These are phyloP conservation scores for Kwoniella bestiolae DNA, from an alignment of 768 basidiomycete genomes.

Conservation along the genomic window DNA sequence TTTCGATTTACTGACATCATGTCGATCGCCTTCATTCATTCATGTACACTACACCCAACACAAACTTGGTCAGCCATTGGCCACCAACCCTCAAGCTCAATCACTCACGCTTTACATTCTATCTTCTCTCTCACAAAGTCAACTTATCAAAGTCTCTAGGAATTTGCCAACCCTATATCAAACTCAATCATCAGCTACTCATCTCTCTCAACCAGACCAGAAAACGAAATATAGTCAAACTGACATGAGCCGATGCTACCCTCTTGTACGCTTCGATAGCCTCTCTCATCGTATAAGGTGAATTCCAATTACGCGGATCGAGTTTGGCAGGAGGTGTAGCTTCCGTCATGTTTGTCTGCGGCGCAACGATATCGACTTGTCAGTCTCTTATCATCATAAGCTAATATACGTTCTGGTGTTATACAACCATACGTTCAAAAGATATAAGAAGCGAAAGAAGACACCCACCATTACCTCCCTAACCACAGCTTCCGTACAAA, in stretches of 20 bases:
- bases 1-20: too few relatives aligned
- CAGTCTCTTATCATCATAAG: too few relatives aligned
- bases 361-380: neutral
- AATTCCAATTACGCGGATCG: slow-evolving; percentile 32
- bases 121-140: neutral
- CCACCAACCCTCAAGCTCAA: too few relatives aligned
- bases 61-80: too few relatives aligned
- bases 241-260: slow-evolving; percentile 67
- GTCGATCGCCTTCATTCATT: too few relatives aligned
- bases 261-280: slow-evolving; percentile 69
- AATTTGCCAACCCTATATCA: slow-evolving; percentile 35
- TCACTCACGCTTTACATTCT: too few relatives aligned
- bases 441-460: neutral
- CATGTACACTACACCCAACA: too few relatives aligned
- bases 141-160: slow-evolving; percentile 39
- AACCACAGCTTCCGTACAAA: slow-evolving; percentile 39
- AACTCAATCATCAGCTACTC: neutral
- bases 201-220: neutral
- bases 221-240: neutral
- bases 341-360: slow-evolving; percentile 42
- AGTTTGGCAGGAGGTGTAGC: slow-evolving; percentile 36
- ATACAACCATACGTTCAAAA: too few relatives aligned
- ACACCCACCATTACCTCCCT: slow-evolving; percentile 40
- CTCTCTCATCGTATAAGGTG: slow-evolving; percentile 64
- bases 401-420: too few relatives aligned